A percentile compares a stretch with the other conserved stretches of the same genome.
phyloP scores from a whole-genome alignment of 331 rosid genomes.

The Saraca asoca region DNA sequence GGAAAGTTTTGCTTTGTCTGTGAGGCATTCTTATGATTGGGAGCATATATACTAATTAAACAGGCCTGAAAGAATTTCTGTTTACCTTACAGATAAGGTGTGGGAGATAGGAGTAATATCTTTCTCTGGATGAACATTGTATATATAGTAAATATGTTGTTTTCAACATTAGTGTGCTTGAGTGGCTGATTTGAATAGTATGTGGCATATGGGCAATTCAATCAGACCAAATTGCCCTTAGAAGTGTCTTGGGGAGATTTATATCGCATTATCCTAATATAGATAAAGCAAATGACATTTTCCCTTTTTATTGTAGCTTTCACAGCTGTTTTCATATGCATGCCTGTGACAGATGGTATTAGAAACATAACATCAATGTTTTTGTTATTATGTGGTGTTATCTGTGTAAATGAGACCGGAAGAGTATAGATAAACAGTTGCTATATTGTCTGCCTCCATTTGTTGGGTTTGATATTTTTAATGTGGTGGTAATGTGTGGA shows the following conservation, averaged over 20 bases:
- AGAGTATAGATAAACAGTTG: not conserved
- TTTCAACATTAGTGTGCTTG: not conserved
- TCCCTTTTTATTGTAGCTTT: not conserved
- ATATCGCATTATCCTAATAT: not conserved
- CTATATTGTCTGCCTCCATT: not conserved
- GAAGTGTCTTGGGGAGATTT: not conserved
- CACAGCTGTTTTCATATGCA: not conserved
- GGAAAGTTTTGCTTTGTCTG: not conserved
- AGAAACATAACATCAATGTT: not conserved
- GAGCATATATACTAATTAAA: no score
- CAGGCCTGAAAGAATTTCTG: not conserved
- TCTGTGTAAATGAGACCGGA: not conserved
- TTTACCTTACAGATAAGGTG: not conserved
- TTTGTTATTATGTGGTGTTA: not conserved
- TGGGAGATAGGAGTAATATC: slow-evolving; percentile 3
- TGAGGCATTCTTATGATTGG: not conserved
- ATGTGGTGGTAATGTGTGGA: not conserved
- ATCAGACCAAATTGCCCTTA: not conserved
- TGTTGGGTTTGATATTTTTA: not conserved
- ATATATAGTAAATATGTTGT: not conserved
- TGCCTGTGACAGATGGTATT: not conserved
- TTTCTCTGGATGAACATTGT: not conserved
- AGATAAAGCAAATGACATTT: not conserved
- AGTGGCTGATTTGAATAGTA: no score
- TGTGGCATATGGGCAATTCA: not conserved